Evolutionary conservation across 129 eudicot genomes (phyloP).

Genomic region (Chrysanthemum makinoi): DNA sequence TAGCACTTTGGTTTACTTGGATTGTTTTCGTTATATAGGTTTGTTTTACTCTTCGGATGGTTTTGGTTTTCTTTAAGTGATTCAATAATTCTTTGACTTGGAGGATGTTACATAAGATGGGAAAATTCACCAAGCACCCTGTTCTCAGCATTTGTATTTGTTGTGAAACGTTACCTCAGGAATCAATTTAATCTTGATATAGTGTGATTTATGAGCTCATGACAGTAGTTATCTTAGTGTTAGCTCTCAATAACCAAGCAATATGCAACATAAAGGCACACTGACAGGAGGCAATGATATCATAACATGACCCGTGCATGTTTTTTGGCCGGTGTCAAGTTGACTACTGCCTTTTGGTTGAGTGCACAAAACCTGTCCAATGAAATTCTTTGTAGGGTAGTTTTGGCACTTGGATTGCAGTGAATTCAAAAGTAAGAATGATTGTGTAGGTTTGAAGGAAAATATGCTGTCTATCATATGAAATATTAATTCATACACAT

Average conservation of each 20-base stretch:
- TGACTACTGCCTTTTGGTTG: slow-evolving; percentile 13
- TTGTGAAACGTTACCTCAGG: background rate
- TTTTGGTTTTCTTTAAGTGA: slow-evolving; percentile 8
- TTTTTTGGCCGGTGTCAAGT: background rate
- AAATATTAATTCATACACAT: background rate
- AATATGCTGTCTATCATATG: background rate
- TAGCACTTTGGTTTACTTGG: slow-evolving; percentile 14
- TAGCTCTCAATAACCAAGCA: background rate
- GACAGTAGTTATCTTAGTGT: background rate
- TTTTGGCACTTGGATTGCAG: slow-evolving; percentile 20
- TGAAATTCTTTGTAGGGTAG: slow-evolving; percentile 30
- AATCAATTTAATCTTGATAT: slow-evolving; percentile 12
- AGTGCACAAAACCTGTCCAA: slow-evolving; percentile 18
- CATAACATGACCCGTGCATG: too few species aligned
- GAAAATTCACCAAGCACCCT: background rate
- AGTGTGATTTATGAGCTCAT: background rate
- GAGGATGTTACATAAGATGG: slow-evolving; percentile 1
- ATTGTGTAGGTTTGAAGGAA: slow-evolving; percentile 11
- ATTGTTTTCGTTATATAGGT: background rate
- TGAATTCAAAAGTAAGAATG: slow-evolving; percentile 22
- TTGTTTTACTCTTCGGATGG: background rate
- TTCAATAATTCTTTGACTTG: background rate
- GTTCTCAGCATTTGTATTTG: background rate
- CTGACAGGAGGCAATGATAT: background rate
- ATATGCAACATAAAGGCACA: slow-evolving; percentile 13